Percentiles rank a stretch among this genome's conserved stretches.
phyloP scores from a whole-genome alignment of 768 basidiomycete species.

The Podaxis sp. region DNA sequence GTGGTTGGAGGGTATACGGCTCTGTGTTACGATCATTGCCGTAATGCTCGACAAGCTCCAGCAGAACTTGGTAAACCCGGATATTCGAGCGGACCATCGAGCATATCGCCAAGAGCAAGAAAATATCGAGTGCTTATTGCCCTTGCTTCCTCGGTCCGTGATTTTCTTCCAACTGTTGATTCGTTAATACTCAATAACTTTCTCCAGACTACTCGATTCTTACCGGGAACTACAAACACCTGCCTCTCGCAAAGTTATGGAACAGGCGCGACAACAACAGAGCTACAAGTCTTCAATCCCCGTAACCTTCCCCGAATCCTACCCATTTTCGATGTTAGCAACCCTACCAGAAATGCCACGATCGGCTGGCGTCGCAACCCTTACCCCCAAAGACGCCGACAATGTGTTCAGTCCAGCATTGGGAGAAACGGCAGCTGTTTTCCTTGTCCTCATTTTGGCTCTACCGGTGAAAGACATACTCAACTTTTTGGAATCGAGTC shows the following conservation, averaged over 20 bases:
- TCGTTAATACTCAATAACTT: constrained; percentile 3
- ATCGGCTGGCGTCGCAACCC: constrained; percentile 32
- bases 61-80: constrained; percentile 69
- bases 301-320: constrained; percentile 89
- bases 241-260: constrained; percentile 65
- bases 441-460: constrained; percentile 79
- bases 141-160: constrained; percentile 79
- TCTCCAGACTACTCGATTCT: constrained; percentile 73
- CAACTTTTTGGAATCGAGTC: constrained; percentile 72
- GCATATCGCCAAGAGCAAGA: constrained; percentile 81
- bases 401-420: constrained; percentile 68
- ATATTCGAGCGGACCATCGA: constrained; percentile 56
- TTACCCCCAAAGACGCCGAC: constrained; percentile 43
- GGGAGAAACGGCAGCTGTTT: constrained; percentile 84
- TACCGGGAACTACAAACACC: constrained; percentile 80
- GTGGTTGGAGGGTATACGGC: constrained; percentile 89
- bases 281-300: constrained; percentile 61
- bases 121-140: constrained; percentile 83
- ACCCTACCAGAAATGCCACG: constrained; percentile 56
- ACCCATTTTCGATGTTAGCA: constrained; percentile 84
- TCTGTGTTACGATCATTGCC: constrained; percentile 86
- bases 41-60: constrained; percentile 91
- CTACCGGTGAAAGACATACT: constrained; percentile 75
- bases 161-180: not conserved
- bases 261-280: constrained; percentile 58